A percentile compares a stretch with the other conserved stretches of the same genome.
Conservation (phyloP, 2,329 filamentous ascomycete species). For the Sarocladium strictum region DNA sequence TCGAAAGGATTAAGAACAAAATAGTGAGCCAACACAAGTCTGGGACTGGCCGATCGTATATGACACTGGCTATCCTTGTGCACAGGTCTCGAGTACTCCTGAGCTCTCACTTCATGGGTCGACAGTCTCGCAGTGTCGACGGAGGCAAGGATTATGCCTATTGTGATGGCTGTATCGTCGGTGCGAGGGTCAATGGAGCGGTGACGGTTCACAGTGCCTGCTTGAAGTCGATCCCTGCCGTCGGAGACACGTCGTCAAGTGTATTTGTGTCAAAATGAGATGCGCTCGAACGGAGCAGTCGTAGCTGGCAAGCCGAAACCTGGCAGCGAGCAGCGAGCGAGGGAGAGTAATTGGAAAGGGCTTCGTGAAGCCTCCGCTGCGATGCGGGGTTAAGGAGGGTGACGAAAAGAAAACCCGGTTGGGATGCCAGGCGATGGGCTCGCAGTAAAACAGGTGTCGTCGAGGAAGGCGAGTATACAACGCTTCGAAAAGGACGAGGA, state of each 20-base stretch:
- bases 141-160: neutral
- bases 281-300: neutral
- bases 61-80: slow-evolving; percentile 6
- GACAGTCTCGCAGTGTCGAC: neutral
- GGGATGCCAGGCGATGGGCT: neutral
- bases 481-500: neutral
- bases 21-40: no score
- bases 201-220: neutral
- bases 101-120: slow-evolving; percentile 1
- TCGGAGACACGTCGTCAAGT: neutral
- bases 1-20: no score
- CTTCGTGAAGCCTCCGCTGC: slow-evolving; percentile 1
- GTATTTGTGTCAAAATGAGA: neutral
- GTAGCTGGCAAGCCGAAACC: neutral
- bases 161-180: neutral
- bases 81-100: neutral
- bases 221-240: neutral
- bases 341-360: neutral
- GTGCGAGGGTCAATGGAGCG: neutral
- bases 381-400: slow-evolving; percentile 8
- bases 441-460: neutral
- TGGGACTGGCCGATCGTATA: neutral
- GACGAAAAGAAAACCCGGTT: neutral
- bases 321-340: neutral
- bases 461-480: neutral